These are phyloP conservation scores for Talaromyces sp. DNA, from an alignment of 2,329 filamentous ascomycete species.

Conservation along the genomic window DNA sequence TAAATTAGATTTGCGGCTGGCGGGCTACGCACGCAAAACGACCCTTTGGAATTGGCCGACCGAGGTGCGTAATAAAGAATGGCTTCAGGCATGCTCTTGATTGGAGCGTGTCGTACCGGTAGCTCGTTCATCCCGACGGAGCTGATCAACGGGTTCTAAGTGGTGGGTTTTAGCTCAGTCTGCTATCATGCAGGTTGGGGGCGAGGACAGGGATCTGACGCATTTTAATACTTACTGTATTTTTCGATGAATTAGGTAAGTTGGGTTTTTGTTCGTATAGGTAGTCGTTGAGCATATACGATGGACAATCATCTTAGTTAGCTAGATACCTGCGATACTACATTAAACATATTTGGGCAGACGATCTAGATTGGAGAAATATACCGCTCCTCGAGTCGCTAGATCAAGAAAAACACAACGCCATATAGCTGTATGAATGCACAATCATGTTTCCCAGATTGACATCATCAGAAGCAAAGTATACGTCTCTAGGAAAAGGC, in stretches of 20 bases:
- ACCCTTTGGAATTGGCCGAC: background rate
- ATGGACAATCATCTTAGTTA: background rate
- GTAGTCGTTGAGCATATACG: background rate
- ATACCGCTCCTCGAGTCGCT: background rate
- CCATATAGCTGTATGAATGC: too few relatives aligned
- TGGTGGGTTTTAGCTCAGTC: background rate
- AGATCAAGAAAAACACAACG: too few relatives aligned
- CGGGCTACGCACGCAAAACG: background rate
- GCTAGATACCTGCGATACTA: background rate
- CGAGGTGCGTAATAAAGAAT: background rate
- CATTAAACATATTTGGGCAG: background rate
- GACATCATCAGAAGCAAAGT: background rate
- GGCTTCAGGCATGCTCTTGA: background rate
- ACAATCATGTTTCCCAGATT: background rate
- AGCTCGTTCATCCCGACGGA: background rate
- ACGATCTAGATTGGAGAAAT: background rate
- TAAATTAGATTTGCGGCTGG: background rate
- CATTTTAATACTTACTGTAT: background rate
- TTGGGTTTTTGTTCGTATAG: background rate
- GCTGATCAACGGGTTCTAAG: background rate
- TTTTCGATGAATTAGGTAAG: background rate
- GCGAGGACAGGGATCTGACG: background rate
- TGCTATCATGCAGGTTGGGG: background rate
- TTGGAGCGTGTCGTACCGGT: background rate
- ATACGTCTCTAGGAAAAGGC: background rate